Evolutionary conservation across 805 yeast species (phyloP).

Genomic region (Ogataea paradorogensis): DNA sequence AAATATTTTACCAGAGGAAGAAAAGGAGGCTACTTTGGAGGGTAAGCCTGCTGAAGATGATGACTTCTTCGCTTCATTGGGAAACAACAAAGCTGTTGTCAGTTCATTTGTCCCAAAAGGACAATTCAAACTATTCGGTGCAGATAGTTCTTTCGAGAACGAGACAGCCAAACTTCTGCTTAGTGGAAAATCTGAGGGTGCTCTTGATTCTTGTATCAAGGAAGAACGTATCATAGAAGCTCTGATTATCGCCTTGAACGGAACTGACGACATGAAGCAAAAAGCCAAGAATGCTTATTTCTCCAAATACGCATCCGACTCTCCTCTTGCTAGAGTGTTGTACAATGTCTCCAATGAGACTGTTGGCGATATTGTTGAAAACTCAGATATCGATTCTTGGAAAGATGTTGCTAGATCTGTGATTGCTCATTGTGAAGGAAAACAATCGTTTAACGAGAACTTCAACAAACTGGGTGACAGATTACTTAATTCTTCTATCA

Average conservation of each 20-base stretch:
- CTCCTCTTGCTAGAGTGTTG: constrained; percentile 69
- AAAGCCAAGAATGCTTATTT: constrained; percentile 74
- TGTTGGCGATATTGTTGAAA: constrained; percentile 67
- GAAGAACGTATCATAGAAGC: constrained; percentile 73
- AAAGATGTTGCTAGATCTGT: constrained; percentile 72
- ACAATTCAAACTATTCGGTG: constrained; percentile 40
- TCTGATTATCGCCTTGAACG: constrained; percentile 71
- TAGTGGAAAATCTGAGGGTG: constrained; percentile 58
- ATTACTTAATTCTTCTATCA: constrained; percentile 43
- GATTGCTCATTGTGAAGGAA: constrained; percentile 49
- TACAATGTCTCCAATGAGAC: constrained; percentile 56
- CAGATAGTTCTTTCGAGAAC: constrained; percentile 36
- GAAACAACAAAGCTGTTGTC: constrained; percentile 16
- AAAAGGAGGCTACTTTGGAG: constrained; percentile 13
- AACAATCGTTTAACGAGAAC: constrained; percentile 48
- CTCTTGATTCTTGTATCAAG: constrained; percentile 64
- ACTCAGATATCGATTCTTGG: constrained; percentile 82
- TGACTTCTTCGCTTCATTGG: constrained; percentile 38
- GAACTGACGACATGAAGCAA: constrained; percentile 56
- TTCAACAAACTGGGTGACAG: constrained; percentile 77
- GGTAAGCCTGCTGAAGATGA: constrained; percentile 30
- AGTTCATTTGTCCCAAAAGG: constrained; percentile 49
- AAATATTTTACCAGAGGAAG: constrained; percentile 28
- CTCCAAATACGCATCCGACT: constrained; percentile 46
- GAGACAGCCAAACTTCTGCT: constrained; percentile 56